Evolutionary conservation across 371 early-diverging fungal genomes (phyloP).

Genomic region (Zychaea mexicana): DNA sequence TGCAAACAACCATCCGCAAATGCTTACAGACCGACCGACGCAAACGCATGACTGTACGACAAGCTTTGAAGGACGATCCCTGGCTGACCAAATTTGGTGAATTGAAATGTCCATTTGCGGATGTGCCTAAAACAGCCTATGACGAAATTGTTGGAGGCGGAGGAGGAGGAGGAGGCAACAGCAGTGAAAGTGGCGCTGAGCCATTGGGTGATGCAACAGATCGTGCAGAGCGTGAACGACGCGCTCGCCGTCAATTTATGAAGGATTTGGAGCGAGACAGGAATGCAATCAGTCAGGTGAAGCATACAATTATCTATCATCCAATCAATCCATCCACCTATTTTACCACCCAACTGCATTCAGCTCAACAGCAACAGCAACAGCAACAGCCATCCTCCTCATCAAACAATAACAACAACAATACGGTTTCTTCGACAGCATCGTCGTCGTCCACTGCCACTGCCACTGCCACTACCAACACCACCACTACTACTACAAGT

Average conservation of each 20-base stretch:
- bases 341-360: slow-evolving; percentile 21
- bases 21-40: slow-evolving; percentile 50
- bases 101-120: slow-evolving; percentile 28
- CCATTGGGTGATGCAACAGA: too few relatives aligned
- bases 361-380: background rate
- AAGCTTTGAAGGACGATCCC: slow-evolving; percentile 51
- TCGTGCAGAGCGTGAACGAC: slow-evolving; percentile 30
- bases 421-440: background rate
- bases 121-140: slow-evolving; percentile 20
- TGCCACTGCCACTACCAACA: background rate
- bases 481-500: slow-evolving; percentile 1
- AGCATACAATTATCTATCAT: slow-evolving; percentile 43
- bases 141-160: slow-evolving; percentile 22
- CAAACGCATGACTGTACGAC: slow-evolving; percentile 46
- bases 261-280: slow-evolving; percentile 37
- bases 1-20: slow-evolving; percentile 54
- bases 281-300: slow-evolving; percentile 20
- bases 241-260: slow-evolving; percentile 33
- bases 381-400: background rate
- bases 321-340: slow-evolving; percentile 46
- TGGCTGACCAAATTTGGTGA: slow-evolving; percentile 48
- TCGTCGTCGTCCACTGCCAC: background rate
- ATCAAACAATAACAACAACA: background rate
- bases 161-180: slow-evolving; percentile 9
- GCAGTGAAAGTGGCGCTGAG: slow-evolving; percentile 13